Evolutionary conservation across 495 filamentous ascomycete genomes (phyloP).

Genomic region (Penicillium robsamsonii): DNA sequence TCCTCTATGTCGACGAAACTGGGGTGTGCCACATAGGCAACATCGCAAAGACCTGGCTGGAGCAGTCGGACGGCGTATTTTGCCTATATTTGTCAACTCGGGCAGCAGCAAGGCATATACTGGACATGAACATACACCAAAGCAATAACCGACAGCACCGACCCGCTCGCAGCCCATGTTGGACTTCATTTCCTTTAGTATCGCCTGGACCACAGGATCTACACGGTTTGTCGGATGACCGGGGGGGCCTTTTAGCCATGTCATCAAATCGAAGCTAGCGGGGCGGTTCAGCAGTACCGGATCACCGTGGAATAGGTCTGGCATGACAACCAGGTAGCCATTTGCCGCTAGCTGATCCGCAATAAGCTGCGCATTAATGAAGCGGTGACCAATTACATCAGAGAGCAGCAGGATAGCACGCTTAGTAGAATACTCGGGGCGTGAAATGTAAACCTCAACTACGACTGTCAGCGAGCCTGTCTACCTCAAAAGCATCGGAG

Average conservation of each 20-base stretch:
- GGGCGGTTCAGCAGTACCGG: slow-evolving; percentile 32
- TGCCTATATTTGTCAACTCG: slow-evolving; percentile 19
- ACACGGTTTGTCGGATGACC: slow-evolving; percentile 56
- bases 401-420: slow-evolving; percentile 32
- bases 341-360: slow-evolving; percentile 77
- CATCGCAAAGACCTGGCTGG: slow-evolving; percentile 43
- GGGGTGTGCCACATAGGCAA: slow-evolving; percentile 70
- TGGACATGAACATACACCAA: slow-evolving; percentile 46
- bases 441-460: slow-evolving; percentile 34
- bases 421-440: slow-evolving; percentile 23
- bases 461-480: neutral
- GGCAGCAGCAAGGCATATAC: neutral
- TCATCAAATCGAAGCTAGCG: slow-evolving; percentile 25
- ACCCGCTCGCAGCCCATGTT: slow-evolving; percentile 57
- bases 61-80: slow-evolving; percentile 52
- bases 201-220: slow-evolving; percentile 57
- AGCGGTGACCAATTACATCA: slow-evolving; percentile 37
- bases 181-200: slow-evolving; percentile 53
- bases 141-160: slow-evolving; percentile 76
- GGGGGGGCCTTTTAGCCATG: slow-evolving; percentile 44
- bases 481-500: neutral
- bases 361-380: slow-evolving; percentile 37
- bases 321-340: slow-evolving; percentile 71
- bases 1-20: slow-evolving; percentile 69
- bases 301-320: slow-evolving; percentile 49